Evolutionary conservation across 306 rosid genomes (phyloP).

Genomic region (Urtica urens): DNA sequence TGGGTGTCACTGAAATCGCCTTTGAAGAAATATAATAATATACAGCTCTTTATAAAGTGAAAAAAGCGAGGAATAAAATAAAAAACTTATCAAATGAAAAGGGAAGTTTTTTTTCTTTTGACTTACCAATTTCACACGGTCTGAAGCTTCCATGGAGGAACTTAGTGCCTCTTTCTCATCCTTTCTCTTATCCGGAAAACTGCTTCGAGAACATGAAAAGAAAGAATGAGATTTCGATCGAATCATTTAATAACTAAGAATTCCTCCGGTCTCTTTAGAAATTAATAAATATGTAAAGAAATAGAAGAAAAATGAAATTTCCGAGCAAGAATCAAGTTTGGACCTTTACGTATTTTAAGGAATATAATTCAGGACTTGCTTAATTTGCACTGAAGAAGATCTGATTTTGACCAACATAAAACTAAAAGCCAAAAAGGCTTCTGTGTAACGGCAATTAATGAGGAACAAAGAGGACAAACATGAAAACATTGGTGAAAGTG

Average conservation of each 20-base stretch:
- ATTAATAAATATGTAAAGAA: neutral
- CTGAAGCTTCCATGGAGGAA: slow-evolving; percentile 32
- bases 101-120: too few species aligned
- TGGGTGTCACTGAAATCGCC: too few species aligned
- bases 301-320: neutral
- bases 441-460: slow-evolving; percentile 14
- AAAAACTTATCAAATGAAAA: too few species aligned
- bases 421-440: neutral
- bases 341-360: slow-evolving; percentile 1
- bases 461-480: slow-evolving; percentile 16
- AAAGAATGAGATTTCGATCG: slow-evolving; percentile 9
- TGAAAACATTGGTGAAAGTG: slow-evolving; percentile 9
- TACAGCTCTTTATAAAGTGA: too few species aligned
- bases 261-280: slow-evolving; percentile 12
- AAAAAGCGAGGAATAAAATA: too few species aligned
- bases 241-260: slow-evolving; percentile 7
- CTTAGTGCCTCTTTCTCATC: slow-evolving; percentile 32
- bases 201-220: slow-evolving; percentile 30
- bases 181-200: slow-evolving; percentile 63
- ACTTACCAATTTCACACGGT: slow-evolving; percentile 54
- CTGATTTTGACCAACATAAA: neutral
- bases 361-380: neutral
- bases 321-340: neutral
- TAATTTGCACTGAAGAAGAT: slow-evolving; percentile 11
- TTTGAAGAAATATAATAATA: too few species aligned